Percentiles rank a stretch among this genome's conserved stretches.
phyloP scores from a whole-genome alignment of 2,329 filamentous ascomycete species.

The Chaetomium strumarium region DNA sequence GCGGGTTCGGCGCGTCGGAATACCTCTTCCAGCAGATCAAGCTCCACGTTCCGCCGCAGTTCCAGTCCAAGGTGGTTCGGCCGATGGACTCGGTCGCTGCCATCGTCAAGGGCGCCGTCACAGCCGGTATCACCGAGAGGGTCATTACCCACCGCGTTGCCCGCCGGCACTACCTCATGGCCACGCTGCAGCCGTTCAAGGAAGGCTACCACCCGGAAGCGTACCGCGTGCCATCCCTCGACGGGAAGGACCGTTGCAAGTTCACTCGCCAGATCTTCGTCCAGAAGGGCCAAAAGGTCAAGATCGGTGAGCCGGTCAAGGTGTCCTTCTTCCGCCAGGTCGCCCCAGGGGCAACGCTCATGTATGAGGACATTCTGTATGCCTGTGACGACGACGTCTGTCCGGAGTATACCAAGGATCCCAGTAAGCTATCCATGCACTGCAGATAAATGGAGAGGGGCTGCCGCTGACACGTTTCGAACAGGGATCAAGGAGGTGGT shows the following conservation, averaged over 20 bases:
- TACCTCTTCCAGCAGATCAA: slow-evolving; percentile 99
- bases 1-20: slow-evolving; percentile 96
- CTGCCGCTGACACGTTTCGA: slow-evolving; percentile 24
- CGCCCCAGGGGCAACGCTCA: slow-evolving; percentile 90
- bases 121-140: slow-evolving; percentile 93
- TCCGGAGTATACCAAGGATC: slow-evolving; percentile 98
- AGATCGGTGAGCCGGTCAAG: slow-evolving; percentile 98
- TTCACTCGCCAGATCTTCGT: slow-evolving; percentile 98
- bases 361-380: slow-evolving; percentile 98
- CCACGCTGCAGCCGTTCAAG: slow-evolving; percentile 96
- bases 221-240: slow-evolving; percentile 91
- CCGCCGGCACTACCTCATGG: slow-evolving; percentile 97
- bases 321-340: slow-evolving; percentile 98
- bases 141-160: slow-evolving; percentile 96
- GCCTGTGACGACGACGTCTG: slow-evolving; percentile 97
- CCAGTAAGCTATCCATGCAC: slow-evolving; percentile 63
- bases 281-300: slow-evolving; percentile 96
- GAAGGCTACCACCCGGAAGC: slow-evolving; percentile 97
- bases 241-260: slow-evolving; percentile 97
- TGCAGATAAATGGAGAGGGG: neutral
- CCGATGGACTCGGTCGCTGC: slow-evolving; percentile 99
- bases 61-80: slow-evolving; percentile 95
- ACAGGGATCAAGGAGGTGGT: slow-evolving; percentile 98
- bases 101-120: slow-evolving; percentile 97
- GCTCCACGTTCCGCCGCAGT: slow-evolving; percentile 94